These are phyloP conservation scores for Sphaerulina vaccinii DNA, from an alignment of 2,329 filamentous ascomycete genomes.

Conservation along the genomic window DNA sequence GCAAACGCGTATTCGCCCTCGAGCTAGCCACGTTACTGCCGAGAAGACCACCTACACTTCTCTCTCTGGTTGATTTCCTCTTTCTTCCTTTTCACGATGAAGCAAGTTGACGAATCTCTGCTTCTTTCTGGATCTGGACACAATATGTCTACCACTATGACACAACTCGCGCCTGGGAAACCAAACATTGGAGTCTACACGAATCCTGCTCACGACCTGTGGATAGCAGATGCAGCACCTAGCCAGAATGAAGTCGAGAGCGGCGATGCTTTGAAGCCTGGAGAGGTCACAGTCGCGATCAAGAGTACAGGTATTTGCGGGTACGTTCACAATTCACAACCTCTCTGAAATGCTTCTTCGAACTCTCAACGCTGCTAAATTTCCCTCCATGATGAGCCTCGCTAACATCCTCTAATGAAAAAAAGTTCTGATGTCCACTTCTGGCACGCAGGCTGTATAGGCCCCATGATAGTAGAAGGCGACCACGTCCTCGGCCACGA, in stretches of 20 bases:
- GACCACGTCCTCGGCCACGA: conserved; percentile 95
- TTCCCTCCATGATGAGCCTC: background rate
- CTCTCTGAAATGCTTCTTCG: too few relatives aligned
- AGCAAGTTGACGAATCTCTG: conserved; percentile 15
- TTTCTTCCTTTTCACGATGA: conserved; percentile 13
- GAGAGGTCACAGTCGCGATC: conserved; percentile 84
- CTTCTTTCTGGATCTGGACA: background rate
- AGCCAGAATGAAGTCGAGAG: conserved; percentile 70
- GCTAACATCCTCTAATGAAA: background rate
- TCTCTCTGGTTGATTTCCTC: conserved; percentile 1
- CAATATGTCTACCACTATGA: conserved; percentile 23
- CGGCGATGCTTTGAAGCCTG: conserved; percentile 67
- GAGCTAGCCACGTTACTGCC: conserved; percentile 17
- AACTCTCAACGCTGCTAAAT: too few relatives aligned
- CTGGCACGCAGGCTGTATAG: conserved; percentile 93
- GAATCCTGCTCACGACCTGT: conserved; percentile 87
- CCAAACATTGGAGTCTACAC: conserved; percentile 95
- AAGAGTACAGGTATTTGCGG: conserved; percentile 97
- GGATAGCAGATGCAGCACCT: conserved; percentile 77
- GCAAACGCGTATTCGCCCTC: conserved; percentile 1
- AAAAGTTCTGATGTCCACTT: conserved; percentile 88
- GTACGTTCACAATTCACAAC: conserved; percentile 46
- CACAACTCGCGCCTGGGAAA: conserved; percentile 57
- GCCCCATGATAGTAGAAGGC: conserved; percentile 86
- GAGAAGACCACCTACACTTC: conserved; percentile 7